Conservation (phyloP, 1,139 yeast genomes). For the Lodderomyces margitis region DNA sequence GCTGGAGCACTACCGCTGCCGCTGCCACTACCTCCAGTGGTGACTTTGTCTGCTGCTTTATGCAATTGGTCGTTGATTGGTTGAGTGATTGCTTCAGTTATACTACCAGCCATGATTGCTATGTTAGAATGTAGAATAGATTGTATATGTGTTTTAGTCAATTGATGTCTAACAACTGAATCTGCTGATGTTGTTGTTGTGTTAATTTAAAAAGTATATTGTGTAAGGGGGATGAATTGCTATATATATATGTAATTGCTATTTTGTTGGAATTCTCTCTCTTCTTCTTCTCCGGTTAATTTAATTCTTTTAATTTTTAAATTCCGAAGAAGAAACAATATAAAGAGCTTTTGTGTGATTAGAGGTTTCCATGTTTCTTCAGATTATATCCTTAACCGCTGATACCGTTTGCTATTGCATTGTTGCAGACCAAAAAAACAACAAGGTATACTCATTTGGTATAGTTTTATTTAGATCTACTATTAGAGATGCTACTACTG, state of each 20-base stretch:
- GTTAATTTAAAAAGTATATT: no score
- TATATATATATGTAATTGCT: no score
- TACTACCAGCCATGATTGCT: slow-evolving; percentile 23
- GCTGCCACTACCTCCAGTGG: slow-evolving; percentile 11
- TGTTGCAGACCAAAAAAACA: neutral
- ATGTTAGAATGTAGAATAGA: slow-evolving; percentile 3
- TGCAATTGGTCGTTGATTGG: slow-evolving; percentile 31
- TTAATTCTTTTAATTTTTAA: no score
- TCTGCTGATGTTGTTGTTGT: no score
- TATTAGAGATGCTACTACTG: neutral
- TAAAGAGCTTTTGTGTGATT: no score
- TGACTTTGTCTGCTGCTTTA: slow-evolving; percentile 15
- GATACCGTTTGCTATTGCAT: neutral
- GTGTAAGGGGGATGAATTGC: no score
- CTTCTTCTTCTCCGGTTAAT: no score
- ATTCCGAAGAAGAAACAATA: neutral
- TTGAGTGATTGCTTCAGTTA: slow-evolving; percentile 32
- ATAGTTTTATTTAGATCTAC: no score
- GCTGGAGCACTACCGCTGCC: neutral
- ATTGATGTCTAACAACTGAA: neutral
- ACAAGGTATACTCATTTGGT: neutral
- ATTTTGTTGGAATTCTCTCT: no score
- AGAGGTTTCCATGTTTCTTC: neutral
- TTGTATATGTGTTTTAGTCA: no score
- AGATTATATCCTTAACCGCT: neutral